Percentiles rank a stretch among this genome's conserved stretches.
phyloP scores from a whole-genome alignment of 768 basidiomycete genomes.

The Ramaria sp. region DNA sequence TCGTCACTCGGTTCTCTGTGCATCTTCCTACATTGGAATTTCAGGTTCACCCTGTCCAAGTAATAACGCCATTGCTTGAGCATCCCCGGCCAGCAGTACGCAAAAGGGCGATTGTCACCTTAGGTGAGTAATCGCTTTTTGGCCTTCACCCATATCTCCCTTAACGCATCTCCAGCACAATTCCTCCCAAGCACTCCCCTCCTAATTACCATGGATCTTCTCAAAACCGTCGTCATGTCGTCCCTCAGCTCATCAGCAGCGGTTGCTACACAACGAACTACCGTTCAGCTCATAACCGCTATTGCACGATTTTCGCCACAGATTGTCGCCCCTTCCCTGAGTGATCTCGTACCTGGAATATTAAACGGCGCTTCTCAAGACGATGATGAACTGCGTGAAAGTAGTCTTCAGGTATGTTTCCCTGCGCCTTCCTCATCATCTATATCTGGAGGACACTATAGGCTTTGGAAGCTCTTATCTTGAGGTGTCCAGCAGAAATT shows the following conservation, averaged over 20 bases:
- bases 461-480: conserved; percentile 77
- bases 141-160: background rate
- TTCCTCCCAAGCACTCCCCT: conserved; percentile 67
- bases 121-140: conserved; percentile 20
- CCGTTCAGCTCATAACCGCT: conserved; percentile 68
- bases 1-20: conserved; percentile 74
- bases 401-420: conserved; percentile 52
- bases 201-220: conserved; percentile 47
- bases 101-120: conserved; percentile 81
- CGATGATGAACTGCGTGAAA: conserved; percentile 79
- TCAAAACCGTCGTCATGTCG: conserved; percentile 49
- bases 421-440: background rate
- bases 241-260: conserved; percentile 40
- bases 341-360: conserved; percentile 57
- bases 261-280: conserved; percentile 65
- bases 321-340: conserved; percentile 50
- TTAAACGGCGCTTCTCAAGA: conserved; percentile 58
- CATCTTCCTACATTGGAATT: conserved; percentile 46
- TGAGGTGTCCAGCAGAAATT: conserved; percentile 77
- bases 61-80: conserved; percentile 61
- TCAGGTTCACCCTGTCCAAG: conserved; percentile 47
- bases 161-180: conserved; percentile 34
- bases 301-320: conserved; percentile 65
- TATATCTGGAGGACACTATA: conserved; percentile 20
- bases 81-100: conserved; percentile 77